phyloP scores from a whole-genome alignment of 2,329 filamentous ascomycete species.

The Colletotrichum euphorbiae region DNA sequence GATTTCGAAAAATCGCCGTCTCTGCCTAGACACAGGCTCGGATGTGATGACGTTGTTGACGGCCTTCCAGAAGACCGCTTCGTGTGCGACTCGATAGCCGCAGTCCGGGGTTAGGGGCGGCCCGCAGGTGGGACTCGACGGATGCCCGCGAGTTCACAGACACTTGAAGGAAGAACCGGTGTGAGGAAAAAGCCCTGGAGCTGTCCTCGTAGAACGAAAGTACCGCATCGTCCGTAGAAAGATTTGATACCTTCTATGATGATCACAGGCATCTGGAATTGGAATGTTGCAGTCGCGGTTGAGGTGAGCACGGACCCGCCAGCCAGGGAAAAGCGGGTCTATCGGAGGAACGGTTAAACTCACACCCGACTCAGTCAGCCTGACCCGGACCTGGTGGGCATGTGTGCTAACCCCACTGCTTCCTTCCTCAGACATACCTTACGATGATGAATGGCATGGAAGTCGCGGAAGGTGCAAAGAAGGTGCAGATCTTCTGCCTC shows the following conservation, averaged over 20 bases:
- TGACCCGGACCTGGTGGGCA: neutral
- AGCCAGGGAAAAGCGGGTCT: slow-evolving; percentile 7
- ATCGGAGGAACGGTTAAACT: neutral
- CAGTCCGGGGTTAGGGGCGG: slow-evolving; percentile 1
- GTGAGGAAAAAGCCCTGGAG: too few relatives aligned
- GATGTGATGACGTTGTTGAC: slow-evolving; percentile 29
- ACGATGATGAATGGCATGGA: neutral
- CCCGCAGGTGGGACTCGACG: neutral
- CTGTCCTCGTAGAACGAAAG: too few relatives aligned
- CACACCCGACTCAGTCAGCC: slow-evolving; percentile 1
- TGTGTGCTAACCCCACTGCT: neutral
- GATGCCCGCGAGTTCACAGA: too few relatives aligned
- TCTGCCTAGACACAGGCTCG: neutral
- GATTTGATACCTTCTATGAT: too few relatives aligned
- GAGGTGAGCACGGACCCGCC: slow-evolving; percentile 2
- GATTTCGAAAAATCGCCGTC: neutral
- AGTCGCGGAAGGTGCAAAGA: neutral
- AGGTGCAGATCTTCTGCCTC: too few relatives aligned
- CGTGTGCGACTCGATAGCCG: slow-evolving; percentile 5
- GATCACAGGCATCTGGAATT: neutral
- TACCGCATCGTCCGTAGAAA: too few relatives aligned
- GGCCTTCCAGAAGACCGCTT: slow-evolving; percentile 31
- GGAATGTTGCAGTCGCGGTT: slow-evolving; percentile 3
- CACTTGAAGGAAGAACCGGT: too few relatives aligned
- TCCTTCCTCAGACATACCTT: neutral